Evolutionary conservation across 495 filamentous ascomycete genomes (phyloP), one percentile per base, ranked within the genome.

Genomic region (Umbilicaria muhlenbergii): DNA sequence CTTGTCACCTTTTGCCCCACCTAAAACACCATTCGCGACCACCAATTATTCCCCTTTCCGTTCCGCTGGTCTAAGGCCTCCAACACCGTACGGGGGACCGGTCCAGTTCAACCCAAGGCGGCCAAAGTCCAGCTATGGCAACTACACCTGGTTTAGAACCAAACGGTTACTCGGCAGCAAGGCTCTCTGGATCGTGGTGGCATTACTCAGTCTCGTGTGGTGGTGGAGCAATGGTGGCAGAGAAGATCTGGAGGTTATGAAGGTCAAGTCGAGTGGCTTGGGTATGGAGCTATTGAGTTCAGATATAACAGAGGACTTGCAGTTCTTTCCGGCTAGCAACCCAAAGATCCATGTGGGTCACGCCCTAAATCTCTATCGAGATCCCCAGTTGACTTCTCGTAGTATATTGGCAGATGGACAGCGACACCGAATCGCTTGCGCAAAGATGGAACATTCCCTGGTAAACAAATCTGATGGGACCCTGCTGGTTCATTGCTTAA

Each of bases 321-420:
- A 52, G 17, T 58, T 57, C 46, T 50, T 49, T 17, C 57, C 57
- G 6, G 57, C 57, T 14, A 51, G 53, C 5, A 51, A 58, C 40
- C 52, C 53, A 11, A 58, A 53, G 38, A 60, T 60, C 34, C 53
- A 60, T 43, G 57, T 60, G 15, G 11, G 53, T 41, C 11, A 4
- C 10, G 36, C 15, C 6, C n/a, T 8, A 28, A 1, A 19, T 6
- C 13, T 1, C 24, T 17, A 7, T 11, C 17, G 18, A 18, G 16
- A 13, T 17, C 3, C 6, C 17, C 17, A n/a, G 15, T n/a, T 43
- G 15, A 44, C 18, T 10, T 18, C 15, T 6, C 35, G 13, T 36
- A 61, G 58, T 61, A 58, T 36, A 53, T 58, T 13, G 58, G 58
- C 5, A 52, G 58, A 19, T 61, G 58, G 58, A 60, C 58, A 7